Evolutionary conservation across 2,329 filamentous ascomycete genomes (phyloP).

Genomic region (Cryphonectria japonica): DNA sequence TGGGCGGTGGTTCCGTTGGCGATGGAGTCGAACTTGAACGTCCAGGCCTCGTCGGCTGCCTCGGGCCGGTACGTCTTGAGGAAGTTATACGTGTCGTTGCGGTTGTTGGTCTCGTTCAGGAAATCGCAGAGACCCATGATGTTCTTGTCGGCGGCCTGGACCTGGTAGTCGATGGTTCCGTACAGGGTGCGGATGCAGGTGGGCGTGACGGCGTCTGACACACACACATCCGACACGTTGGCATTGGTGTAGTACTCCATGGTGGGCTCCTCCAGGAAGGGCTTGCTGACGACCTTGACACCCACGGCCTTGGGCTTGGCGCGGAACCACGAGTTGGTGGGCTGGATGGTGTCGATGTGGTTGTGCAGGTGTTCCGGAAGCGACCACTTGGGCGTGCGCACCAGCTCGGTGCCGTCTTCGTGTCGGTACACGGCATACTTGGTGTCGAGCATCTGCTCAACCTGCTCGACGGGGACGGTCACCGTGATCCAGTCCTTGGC

Average conservation of each 20-base stretch:
- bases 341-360: conserved; percentile 52
- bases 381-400: conserved; percentile 60
- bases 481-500: conserved; percentile 54
- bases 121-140: conserved; percentile 51
- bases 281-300: conserved; percentile 38
- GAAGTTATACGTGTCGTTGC: conserved; percentile 45
- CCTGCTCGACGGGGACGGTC: conserved; percentile 49
- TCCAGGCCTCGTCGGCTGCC: conserved; percentile 38
- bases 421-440: conserved; percentile 52
- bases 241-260: conserved; percentile 41
- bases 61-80: conserved; percentile 43
- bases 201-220: conserved; percentile 51
- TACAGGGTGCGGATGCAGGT: conserved; percentile 51
- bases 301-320: conserved; percentile 38
- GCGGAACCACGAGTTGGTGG: conserved; percentile 54
- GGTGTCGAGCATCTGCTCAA: conserved; percentile 52
- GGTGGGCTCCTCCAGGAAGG: conserved; percentile 35
- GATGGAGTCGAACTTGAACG: conserved; percentile 41
- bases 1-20: conserved; percentile 38
- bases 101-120: conserved; percentile 51
- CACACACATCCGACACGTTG: conserved; percentile 44
- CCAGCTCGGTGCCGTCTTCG: conserved; percentile 53
- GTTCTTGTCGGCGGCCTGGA: conserved; percentile 46
- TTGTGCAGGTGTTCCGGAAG: conserved; percentile 46
- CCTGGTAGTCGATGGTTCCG: conserved; percentile 54